Evolutionary conservation across 805 yeast genomes (phyloP), one percentile per base, ranked within the genome.

Genomic region (Saturnispora saitoi): DNA sequence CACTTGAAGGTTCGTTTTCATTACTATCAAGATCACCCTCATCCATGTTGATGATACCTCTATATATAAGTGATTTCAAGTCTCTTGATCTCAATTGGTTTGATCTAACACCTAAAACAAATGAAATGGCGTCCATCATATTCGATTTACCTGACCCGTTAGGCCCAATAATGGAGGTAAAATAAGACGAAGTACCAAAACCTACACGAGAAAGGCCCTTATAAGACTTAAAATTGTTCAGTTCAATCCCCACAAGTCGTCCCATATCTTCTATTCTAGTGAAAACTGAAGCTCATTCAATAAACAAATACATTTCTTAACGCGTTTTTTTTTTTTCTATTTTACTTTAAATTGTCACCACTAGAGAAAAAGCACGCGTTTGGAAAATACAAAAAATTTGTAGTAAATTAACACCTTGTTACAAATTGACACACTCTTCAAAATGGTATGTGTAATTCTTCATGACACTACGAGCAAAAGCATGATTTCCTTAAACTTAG

Each of bases 121-220:
- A 93, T 31, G 95, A 75, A 73, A 93, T 80, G 4, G 97, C 88
- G 64, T 95, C 99, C 64, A 93, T 93, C 54, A 93, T 97, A 61
- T 95, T 93, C 14, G 98, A 90, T 66, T 93, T 93, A 2, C 99
- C 99, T 11, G 96, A 85, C 8, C 99, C 99, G 72, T 93, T 93
- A n/a, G 98, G 98, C 1, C 99, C 99, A 50, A 93, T 86, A 53
- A 93, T 86, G 41, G 95, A 83, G 1, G 96, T 87, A 69, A 93
- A 93, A 51, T 76, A 72, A 2, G 55, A 45, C 0, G 90, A 77
- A 11, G 81, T 73, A 0, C 96, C 96, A 65, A 93, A 85, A 2
- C 93, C 95, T 20, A 91, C 77, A 4, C 73, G 72, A 15, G 87
- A 75, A 0, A 76, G 73, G 0, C 95, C 97, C 48, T 77, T 72